Percentiles rank a stretch among this genome's conserved stretches.
Conservation (phyloP, 768 basidiomycete species). For the Cystobasidium tubakii region DNA sequence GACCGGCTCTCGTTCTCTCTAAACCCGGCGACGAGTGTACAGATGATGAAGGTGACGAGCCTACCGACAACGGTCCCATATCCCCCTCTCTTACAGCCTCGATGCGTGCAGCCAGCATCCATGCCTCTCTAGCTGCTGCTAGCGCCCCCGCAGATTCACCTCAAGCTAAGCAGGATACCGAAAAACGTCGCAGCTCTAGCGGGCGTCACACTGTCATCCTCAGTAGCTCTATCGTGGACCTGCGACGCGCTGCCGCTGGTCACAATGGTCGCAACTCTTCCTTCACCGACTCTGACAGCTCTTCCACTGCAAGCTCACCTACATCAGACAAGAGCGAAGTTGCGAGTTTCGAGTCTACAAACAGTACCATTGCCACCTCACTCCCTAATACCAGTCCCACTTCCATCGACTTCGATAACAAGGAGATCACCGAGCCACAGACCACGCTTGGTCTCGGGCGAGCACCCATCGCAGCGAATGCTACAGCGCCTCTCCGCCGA, state of each 20-base stretch:
- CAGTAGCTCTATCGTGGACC: constrained; percentile 6
- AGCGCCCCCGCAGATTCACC: neutral
- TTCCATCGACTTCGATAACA: neutral
- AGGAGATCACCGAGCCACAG: neutral
- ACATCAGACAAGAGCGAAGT: constrained; percentile 31
- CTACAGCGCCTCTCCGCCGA: neutral
- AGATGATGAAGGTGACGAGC: constrained; percentile 24
- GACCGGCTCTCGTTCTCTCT: constrained; percentile 28
- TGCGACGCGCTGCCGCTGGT: neutral
- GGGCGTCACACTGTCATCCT: constrained; percentile 29
- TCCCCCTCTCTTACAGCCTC: constrained; percentile 18
- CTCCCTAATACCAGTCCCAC: constrained; percentile 14
- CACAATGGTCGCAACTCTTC: neutral
- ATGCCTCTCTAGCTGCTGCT: neutral
- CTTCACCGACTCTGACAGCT: constrained; percentile 18
- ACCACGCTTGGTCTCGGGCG: neutral
- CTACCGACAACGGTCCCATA: constrained; percentile 2
- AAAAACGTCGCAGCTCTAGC: neutral
- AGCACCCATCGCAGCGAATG: neutral
- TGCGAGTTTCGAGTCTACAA: constrained; percentile 15
- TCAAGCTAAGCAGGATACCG: neutral
- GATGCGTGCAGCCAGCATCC: constrained; percentile 15
- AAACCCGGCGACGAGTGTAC: constrained; percentile 22
- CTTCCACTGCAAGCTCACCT: constrained; percentile 12
- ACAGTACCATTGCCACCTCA: neutral